Conservation (phyloP, 2,329 filamentous ascomycete genomes). For the Cytospora chrysosperma region DNA sequence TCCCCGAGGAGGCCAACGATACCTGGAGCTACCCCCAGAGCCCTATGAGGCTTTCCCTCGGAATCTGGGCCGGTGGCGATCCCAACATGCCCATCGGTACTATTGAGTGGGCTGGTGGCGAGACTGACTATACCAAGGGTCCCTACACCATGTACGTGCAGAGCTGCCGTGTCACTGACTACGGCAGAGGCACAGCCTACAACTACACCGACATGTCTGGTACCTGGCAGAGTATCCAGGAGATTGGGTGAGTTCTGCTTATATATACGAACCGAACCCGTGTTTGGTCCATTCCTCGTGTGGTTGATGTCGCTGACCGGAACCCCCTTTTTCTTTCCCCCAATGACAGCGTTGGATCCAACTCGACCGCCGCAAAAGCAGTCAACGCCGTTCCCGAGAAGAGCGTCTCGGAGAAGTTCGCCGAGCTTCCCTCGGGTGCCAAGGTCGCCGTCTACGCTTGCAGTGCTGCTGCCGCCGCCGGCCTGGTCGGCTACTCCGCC, state of each 20-base stretch:
- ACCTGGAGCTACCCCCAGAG: constrained; percentile 71
- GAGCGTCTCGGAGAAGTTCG: constrained; percentile 53
- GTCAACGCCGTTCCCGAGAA: constrained; percentile 43
- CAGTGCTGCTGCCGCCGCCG: constrained; percentile 44
- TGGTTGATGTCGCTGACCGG: background rate
- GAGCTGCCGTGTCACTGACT: constrained; percentile 54
- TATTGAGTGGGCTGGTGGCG: constrained; percentile 68
- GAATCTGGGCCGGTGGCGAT: constrained; percentile 66
- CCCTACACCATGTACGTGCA: constrained; percentile 77
- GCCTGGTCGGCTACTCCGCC: constrained; percentile 42
- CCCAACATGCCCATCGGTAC: constrained; percentile 54
- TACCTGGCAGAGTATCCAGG: constrained; percentile 62
- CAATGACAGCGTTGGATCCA: constrained; percentile 42
- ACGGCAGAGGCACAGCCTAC: constrained; percentile 64
- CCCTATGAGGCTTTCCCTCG: constrained; percentile 68
- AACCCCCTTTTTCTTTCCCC: background rate
- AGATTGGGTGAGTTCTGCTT: constrained; percentile 47
- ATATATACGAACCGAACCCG: background rate
- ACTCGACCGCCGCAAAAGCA: constrained; percentile 53
- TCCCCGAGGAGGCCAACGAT: constrained; percentile 59
- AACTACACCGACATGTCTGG: constrained; percentile 62
- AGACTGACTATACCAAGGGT: constrained; percentile 62
- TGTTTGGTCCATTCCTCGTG: background rate
- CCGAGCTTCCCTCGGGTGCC: constrained; percentile 46
- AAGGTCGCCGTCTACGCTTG: constrained; percentile 55